These are phyloP conservation scores for Blastocladiella emersonii DNA, from an alignment of 371 early-diverging fungal genomes.

Conservation along the genomic window DNA sequence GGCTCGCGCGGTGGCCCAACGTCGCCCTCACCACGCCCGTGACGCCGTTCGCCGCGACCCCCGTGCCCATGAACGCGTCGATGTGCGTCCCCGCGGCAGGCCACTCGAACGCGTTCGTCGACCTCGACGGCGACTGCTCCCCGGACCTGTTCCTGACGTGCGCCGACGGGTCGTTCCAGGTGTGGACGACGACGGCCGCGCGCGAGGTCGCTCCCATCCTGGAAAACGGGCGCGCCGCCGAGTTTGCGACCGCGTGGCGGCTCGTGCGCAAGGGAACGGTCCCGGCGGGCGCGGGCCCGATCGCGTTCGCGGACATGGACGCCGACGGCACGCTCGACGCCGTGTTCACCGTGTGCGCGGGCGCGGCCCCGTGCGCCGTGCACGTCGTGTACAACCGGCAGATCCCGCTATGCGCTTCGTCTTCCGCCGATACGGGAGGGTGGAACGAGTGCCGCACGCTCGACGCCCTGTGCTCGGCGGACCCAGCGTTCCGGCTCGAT, in stretches of 20 bases:
- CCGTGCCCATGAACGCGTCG: constrained; percentile 19
- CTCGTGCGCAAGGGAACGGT: constrained; percentile 39
- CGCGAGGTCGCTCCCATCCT: too few relatives aligned
- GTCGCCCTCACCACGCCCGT: neutral
- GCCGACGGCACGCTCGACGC: constrained; percentile 79
- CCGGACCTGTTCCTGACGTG: constrained; percentile 81
- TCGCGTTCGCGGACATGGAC: constrained; percentile 83
- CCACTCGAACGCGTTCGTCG: constrained; percentile 81
- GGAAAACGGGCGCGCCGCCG: constrained; percentile 19
- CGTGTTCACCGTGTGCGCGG: constrained; percentile 52
- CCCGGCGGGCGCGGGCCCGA: constrained; percentile 56
- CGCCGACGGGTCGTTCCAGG: constrained; percentile 40
- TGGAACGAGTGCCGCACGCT: neutral
- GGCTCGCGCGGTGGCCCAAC: neutral
- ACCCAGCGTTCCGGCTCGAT: neutral
- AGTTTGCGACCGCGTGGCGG: constrained; percentile 41
- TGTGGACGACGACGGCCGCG: constrained; percentile 36
- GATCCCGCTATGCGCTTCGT: constrained; percentile 52
- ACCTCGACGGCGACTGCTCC: constrained; percentile 81
- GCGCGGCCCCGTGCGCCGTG: constrained; percentile 37
- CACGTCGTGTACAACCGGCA: constrained; percentile 73
- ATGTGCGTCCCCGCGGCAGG: constrained; percentile 54
- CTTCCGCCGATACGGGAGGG: neutral
- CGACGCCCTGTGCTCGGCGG: neutral
- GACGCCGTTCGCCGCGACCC: neutral